These are phyloP conservation scores for Monosporascus cannonballus DNA, from an alignment of 2,329 filamentous ascomycete genomes.

Conservation along the genomic window DNA sequence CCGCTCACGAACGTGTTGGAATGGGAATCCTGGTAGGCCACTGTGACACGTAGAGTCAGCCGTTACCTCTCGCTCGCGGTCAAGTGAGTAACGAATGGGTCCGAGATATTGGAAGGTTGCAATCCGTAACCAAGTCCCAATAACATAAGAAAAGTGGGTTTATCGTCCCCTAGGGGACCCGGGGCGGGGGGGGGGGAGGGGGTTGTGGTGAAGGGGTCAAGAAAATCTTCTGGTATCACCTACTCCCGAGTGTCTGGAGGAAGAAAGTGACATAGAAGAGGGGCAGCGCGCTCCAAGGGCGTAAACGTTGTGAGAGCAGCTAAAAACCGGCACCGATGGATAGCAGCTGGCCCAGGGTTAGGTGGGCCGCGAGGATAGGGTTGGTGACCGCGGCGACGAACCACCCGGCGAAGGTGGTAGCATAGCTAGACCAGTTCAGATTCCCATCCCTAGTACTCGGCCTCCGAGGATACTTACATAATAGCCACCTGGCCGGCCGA, in stretches of 20 bases:
- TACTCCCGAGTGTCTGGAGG: constrained; percentile 46
- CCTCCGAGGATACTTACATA: constrained; percentile 14
- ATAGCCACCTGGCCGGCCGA: constrained; percentile 24
- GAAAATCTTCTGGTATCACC: neutral
- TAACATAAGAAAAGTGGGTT: too few relatives aligned
- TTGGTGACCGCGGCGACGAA: constrained; percentile 51
- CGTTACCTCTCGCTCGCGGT: too few relatives aligned
- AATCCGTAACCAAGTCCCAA: too few relatives aligned
- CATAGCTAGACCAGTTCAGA: constrained; percentile 34
- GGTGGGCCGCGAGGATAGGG: constrained; percentile 42
- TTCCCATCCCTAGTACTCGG: too few relatives aligned
- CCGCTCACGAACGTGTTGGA: constrained; percentile 55
- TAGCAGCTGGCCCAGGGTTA: constrained; percentile 52
- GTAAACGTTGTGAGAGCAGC: constrained; percentile 45
- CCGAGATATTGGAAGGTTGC: too few relatives aligned
- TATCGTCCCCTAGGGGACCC: too few relatives aligned
- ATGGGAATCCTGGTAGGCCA: constrained; percentile 59
- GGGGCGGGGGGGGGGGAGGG: too few relatives aligned
- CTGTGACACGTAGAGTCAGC: neutral
- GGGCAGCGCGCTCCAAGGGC: constrained; percentile 50
- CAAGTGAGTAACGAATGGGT: too few relatives aligned
- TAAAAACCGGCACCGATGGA: constrained; percentile 50
- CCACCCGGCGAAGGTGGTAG: constrained; percentile 54
- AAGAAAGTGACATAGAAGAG: constrained; percentile 54
- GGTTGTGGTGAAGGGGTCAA: too few relatives aligned